Evolutionary conservation across 257 asterid genomes (phyloP), one percentile per base, ranked within the genome.

Genomic region (Datura wrightii): DNA sequence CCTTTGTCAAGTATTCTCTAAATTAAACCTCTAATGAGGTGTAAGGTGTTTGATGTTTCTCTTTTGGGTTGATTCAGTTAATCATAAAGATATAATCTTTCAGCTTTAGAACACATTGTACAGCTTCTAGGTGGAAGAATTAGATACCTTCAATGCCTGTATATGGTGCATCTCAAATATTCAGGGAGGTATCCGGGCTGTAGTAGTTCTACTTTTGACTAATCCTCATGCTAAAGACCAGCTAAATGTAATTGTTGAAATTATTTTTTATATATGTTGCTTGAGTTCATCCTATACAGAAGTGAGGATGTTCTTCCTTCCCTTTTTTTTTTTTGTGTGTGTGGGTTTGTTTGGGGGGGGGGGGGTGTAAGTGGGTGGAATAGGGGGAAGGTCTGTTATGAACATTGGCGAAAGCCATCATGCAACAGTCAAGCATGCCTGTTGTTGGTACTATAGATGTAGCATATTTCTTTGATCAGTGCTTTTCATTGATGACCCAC

Each of bases 151-250:
- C 46, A 18, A 48, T 34, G 46, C 36, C 10, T 13, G 19, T 24
- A 39, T 72, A 44, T 6, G 80, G 19, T 46, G 41, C 80, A 72
- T 72, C 80, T 72, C 59, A 11, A 46, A 46, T 72, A 46, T 19
- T 59, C 10, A 44, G 13, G 19, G 59, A 19, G 18, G n/a, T 13
- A 37, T 11, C 42, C 80, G 46, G 19, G 42, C 59, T 19, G 41
- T 46, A 2, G 79, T 71, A 69, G 9, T 36, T 5, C 37, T 18
- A 71, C 14, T 44, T n/a, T 71, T 9, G 79, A 39, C 56, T 71
- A 71, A 71, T 10, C 8, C 18, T 71, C 15, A 9, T 71, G 80
- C 42, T 72, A 72, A 72, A 72, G 11, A 46, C 42, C 19, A 13
- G 59, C 46, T 15, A 72, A 46, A 72, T 46, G 59, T 46, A 2